phyloP scores from a whole-genome alignment of 2,329 filamentous ascomycete species.

The Beauveria scarabaeidicola region DNA sequence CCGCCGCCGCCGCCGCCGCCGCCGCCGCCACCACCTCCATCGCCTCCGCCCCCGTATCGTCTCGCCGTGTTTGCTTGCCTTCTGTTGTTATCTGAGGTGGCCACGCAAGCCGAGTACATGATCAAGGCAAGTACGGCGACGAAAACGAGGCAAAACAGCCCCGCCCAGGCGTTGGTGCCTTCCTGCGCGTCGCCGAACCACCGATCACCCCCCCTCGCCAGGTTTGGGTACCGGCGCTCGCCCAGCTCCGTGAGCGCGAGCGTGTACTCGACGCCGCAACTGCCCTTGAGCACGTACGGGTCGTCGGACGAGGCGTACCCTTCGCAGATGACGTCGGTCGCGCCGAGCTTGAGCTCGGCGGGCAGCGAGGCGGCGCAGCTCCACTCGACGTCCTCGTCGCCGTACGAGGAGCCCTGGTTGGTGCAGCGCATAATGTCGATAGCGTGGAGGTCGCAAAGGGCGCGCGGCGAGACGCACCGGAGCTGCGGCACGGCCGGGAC shows the following conservation, averaged over 20 bases:
- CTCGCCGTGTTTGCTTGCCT: not conserved
- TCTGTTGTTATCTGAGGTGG: constrained; percentile 13
- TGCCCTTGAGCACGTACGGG: constrained; percentile 80
- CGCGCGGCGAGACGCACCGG: constrained; percentile 59
- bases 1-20: constrained; percentile 26
- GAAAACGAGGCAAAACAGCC: constrained; percentile 56
- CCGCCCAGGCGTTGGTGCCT: constrained; percentile 26
- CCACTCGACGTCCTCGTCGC: constrained; percentile 78
- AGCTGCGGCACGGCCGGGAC: constrained; percentile 70
- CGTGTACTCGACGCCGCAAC: constrained; percentile 86
- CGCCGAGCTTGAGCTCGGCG: constrained; percentile 60
- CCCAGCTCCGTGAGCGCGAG: constrained; percentile 70
- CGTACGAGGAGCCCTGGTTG: constrained; percentile 76
- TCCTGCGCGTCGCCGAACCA: constrained; percentile 26
- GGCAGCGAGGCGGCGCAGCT: constrained; percentile 63
- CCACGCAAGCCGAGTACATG: constrained; percentile 43
- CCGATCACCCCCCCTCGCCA: constrained; percentile 29
- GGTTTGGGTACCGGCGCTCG: constrained; percentile 57
- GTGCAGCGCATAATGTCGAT: constrained; percentile 82
- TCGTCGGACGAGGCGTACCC: constrained; percentile 73
- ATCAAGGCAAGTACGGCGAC: constrained; percentile 53
- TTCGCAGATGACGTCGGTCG: constrained; percentile 87
- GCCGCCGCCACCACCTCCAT: constrained; percentile 31
- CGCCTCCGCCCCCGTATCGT: constrained; percentile 29
- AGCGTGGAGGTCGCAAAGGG: constrained; percentile 59